Base-by-base conservation (phyloP, 805 yeast species). In the Priceomyces medius region DNA sequence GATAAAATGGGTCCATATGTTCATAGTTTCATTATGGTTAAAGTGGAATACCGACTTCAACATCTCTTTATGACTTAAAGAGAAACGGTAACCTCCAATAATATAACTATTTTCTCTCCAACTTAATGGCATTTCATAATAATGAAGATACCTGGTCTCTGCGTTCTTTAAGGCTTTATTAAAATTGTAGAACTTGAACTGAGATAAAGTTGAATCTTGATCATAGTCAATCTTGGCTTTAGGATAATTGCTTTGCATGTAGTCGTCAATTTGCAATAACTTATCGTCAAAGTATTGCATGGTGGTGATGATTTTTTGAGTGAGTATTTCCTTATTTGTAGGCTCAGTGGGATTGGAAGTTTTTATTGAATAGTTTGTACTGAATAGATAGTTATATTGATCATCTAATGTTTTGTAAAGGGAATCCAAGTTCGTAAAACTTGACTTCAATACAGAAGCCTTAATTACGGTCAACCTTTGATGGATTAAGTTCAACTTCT, bases 31-130 rank as follows among this genome's bases (percentile, higher is more conserved):
- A 59, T 91, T 91, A 64, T 93, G 98, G 59, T 51, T 74, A 49
- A 68, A 66, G 36, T 69, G 59, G 56, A 80, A 74, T 13, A 89
- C 67, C 36, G 90, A 79, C 44, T 70, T 61, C 21, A 84, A 39
- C 49, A 93, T 84, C 41, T 76, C 73, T 5, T 54, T 21, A 56
- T 84, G 89, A 31, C 77, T 74, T 43, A 77, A 67, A 46, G 84
- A 81, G 64, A 91, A 93, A 45, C 97, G 71, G 66, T 91, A 93
- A 2, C 98, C 98, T 41, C 79, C 68, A 16, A 85, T 70, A 44
- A 93, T 87, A 61, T 77, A 89, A 44, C 88, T 81, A 64, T 93
- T 91, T 63, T 90, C 97, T 55, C 95, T 77, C 96, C 97, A 91
- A 36, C 85, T 88, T 50, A 83, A 79, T 2, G 99, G 99, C 32